Evolutionary conservation across 108 stramenopile genomes (phyloP), one percentile per base, ranked within the genome.

Genomic region (Skeletonema menzelii): DNA sequence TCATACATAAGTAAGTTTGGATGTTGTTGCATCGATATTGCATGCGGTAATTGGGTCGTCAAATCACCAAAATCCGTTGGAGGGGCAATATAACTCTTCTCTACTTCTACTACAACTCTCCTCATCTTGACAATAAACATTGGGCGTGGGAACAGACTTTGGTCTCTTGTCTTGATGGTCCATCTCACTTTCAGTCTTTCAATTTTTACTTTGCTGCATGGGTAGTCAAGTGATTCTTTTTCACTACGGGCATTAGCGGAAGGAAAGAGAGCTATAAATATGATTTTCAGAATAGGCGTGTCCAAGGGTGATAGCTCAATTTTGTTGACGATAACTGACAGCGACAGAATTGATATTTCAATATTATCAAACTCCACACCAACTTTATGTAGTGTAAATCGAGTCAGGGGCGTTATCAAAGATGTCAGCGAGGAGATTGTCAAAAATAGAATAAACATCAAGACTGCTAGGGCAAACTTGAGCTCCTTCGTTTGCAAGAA

Each of bases 81-180:
- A 15, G 76, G 76, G 7, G 76, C 76, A 14, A 77, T 40, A 38
- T 77, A 77, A 4, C 55, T 63, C 70, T 77, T 77, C 40, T 77
- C 76, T 13, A 72, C 53, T 27, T 58, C 27, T 12, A 77, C 22
- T 12, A 27, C 30, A 28, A 77, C 24, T 17, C 63, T 47, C 35
- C 30, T 62, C 19, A 77, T 35, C 32, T 64, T 65, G 26, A 73
- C 55, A 34, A 37, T 31, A 28, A 65, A 38, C 8, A 56, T 56
- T 11, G 63, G 72, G 1, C 62, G 63, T 28, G 64, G 63, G 26
- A 73, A 42, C 8, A 59, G 14, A 20, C 20, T 22, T 8, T 22
- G 2, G 49, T 53, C 49, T 53, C 49, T 53, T 53, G 49, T 3
- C 8, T 53, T 53, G 5, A 53, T 53, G 22, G 49, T 53, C 49